Base-by-base conservation (phyloP, 2,329 filamentous ascomycete species). In the Penicillium sp. region DNA sequence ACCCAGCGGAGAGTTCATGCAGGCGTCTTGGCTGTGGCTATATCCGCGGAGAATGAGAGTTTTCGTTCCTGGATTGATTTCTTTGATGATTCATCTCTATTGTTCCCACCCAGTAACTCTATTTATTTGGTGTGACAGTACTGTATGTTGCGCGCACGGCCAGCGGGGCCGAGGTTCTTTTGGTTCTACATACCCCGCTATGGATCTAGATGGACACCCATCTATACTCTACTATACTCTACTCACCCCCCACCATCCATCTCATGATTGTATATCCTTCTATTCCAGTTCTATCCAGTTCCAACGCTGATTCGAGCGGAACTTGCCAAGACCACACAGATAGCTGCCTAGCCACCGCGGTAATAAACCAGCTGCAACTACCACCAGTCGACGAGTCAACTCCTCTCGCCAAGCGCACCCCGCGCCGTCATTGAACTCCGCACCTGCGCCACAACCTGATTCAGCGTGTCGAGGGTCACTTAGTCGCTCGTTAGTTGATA, bases 361-460 rank as follows among this genome's bases (percentile, higher is more conserved):
- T 4, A 35, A 51, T 35, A n/a, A n/a, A 35, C n/a, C 8, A 22
- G 10, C 22, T 12, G 6, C n/a, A 6, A 33, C 17, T 9, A 51
- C 3, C 28, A 17, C 47, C 47, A 51, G 17, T 51, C 28, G 19
- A 22, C 28, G 24, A 28, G 45, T 49, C 42, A 15, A 45, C 40
- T 47, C 45, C 3, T 5, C 47, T n/a, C n/a, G 47, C 47, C 47
- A 51, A 51, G 47, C 13, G 28, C 47, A 51, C 47, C 47, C 47
- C 47, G 47, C 47, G 47, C 47, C 10, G 30, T 51, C 28, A 22
- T 19, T 4, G n/a, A 22, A 22, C 47, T 51, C 47, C 47, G 47
- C 47, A 51, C 47, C 47, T 35, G 28, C 47, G 47, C 47, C 47
- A 51, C 47, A 51, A 35, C 45, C 19, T 44, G 40, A 22, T 44